Base-by-base conservation (phyloP, 2,329 filamentous ascomycete species). In the Colletotrichum liaoningense region DNA sequence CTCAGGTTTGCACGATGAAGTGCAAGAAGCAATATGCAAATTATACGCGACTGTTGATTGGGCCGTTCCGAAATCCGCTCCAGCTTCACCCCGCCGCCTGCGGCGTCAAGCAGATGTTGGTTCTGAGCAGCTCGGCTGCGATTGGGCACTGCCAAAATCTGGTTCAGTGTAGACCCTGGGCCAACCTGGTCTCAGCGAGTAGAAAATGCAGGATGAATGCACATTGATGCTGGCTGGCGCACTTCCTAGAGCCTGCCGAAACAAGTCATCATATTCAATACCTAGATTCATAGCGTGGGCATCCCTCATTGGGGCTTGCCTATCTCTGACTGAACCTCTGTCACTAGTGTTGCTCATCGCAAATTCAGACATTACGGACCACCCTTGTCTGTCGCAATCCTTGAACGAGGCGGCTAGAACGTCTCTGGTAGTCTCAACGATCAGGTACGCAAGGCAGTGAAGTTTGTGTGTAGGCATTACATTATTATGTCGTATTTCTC, bases 391-490 rank as follows among this genome's bases (percentile, higher is more conserved):
- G 42, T 46, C 4, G 7, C 9, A 19, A 46, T 35, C 5, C 1
- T 35, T 33, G 9, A 9, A 33, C 30, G 30, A 2, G 38, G 38
- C 38, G 5, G 14, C 16, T 14, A 16, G 16, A 46, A 46, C 2
- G 2, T 19, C 16, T 46, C 42, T 46, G 7, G 38, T 19, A 42
- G 16, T 42, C 12, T 16, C 0, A 11, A 33, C 9, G 9, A 11
- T 0, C 30, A 42, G 12, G 35, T 6, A 42, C 1, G 4, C 35
- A 42, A 42, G 35, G 30, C 9, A 33, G 3, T 33, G 3, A 2
- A 33, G 9, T 4, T 5, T 65, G 55, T 65, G 24, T 65, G 30
- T 33, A 65, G 49, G n/a, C 24, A 65, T 60, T 67, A 52, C 35
- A 52, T 26, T 14, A 28, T 59, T 19, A 33, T 57, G 28, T 67